phyloP scores from a whole-genome alignment of 768 basidiomycete genomes.

The Lactarius sanguifluus region DNA sequence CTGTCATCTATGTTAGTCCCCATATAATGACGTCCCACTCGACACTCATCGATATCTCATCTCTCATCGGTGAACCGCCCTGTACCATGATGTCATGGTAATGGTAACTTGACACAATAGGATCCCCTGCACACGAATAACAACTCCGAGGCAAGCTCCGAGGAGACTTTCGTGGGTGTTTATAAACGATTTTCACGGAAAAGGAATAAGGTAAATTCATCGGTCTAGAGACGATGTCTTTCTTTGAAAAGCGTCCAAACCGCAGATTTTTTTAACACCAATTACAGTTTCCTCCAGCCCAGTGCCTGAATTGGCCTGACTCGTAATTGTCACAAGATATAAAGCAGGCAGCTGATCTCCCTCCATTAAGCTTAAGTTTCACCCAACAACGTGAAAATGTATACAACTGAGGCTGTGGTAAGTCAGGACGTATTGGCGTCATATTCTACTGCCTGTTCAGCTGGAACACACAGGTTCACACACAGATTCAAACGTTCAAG shows the following conservation, averaged over 20 bases:
- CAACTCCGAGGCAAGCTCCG: too few species aligned
- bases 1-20: background rate
- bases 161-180: too few species aligned
- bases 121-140: background rate
- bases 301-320: too few species aligned
- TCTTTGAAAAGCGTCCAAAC: too few species aligned
- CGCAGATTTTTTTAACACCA: too few species aligned
- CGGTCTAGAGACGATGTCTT: too few species aligned
- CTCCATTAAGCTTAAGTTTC: background rate
- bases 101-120: background rate
- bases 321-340: background rate
- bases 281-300: too few species aligned
- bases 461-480: background rate
- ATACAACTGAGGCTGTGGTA: background rate
- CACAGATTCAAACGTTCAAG: background rate
- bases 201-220: too few species aligned
- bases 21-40: conserved; percentile 1
- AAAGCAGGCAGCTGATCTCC: background rate
- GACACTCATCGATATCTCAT: too few species aligned
- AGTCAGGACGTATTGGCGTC: background rate
- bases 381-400: background rate
- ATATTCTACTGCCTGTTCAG: background rate
- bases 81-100: background rate
- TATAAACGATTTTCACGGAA: too few species aligned
- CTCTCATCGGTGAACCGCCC: background rate